A percentile compares a stretch with the other conserved stretches of the same genome.
Conservation (phyloP, 2,329 filamentous ascomycete genomes). For the Diplodia sapinea region DNA sequence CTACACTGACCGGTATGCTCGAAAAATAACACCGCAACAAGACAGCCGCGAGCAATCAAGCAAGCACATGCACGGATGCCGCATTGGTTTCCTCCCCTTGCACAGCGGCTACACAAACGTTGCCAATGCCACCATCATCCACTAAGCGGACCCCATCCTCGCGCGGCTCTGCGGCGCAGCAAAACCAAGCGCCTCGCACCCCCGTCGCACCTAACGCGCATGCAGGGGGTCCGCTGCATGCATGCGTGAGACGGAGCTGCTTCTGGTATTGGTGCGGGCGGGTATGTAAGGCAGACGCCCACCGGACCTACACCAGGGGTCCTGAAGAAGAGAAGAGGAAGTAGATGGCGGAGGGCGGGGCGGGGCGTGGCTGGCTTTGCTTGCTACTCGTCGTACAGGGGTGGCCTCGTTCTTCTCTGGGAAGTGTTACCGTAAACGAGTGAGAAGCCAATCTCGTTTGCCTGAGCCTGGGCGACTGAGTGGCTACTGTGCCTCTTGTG, state of each 20-base stretch:
- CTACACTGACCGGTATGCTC: background rate
- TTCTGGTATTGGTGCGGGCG: background rate
- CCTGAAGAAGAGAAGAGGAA: background rate
- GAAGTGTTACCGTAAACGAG: background rate
- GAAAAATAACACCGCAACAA: background rate
- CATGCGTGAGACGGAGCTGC: background rate
- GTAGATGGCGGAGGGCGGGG: background rate
- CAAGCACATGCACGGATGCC: background rate
- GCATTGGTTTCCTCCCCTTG: background rate
- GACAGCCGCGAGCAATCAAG: background rate
- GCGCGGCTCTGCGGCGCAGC: constrained; percentile 20
- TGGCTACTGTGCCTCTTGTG: background rate
- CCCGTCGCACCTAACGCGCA: background rate
- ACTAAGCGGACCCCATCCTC: background rate
- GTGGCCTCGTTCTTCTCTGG: background rate
- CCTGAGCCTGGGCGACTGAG: background rate
- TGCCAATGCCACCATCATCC: background rate
- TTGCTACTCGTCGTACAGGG: background rate
- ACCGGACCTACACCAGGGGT: too few relatives aligned
- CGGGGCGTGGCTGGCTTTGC: background rate
- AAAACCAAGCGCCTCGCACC: background rate
- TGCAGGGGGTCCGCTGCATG: background rate
- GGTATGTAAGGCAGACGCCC: background rate
- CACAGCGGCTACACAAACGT: background rate
- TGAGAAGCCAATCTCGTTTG: background rate